A percentile compares a stretch with the other conserved stretches of the same genome.
phyloP scores from a whole-genome alignment of 768 basidiomycete genomes.

The Russula lepida region DNA sequence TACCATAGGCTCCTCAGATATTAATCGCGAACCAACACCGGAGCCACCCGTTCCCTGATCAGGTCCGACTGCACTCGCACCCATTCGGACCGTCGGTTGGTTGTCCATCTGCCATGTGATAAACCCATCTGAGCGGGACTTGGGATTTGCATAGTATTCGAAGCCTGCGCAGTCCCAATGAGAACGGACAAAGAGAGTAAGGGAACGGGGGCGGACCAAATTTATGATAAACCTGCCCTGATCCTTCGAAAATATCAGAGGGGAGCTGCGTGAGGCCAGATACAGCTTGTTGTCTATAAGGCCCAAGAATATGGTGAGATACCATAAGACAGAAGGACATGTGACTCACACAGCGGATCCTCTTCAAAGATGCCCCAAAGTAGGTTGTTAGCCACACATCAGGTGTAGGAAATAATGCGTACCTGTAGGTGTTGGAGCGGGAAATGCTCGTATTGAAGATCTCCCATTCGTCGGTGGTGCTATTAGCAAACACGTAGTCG shows the following conservation, averaged over 20 bases:
- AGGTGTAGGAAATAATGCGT: slow-evolving; percentile 1
- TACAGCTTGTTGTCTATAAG: slow-evolving; percentile 39
- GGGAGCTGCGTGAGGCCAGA: slow-evolving; percentile 42
- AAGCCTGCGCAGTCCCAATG: slow-evolving; percentile 39
- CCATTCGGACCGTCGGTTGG: slow-evolving; percentile 40
- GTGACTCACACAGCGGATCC: slow-evolving; percentile 42
- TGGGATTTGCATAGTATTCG: slow-evolving; percentile 64
- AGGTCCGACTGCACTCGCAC: slow-evolving; percentile 47
- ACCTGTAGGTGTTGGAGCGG: slow-evolving; percentile 32
- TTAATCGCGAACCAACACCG: slow-evolving; percentile 50
- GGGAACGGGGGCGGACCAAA: slow-evolving; percentile 30
- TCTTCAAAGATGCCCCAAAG: slow-evolving; percentile 16
- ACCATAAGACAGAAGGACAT: not conserved
- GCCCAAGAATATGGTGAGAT: not conserved
- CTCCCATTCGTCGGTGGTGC: slow-evolving; percentile 28
- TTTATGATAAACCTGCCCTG: slow-evolving; percentile 41
- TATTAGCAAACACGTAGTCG: slow-evolving; percentile 35
- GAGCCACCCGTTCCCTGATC: slow-evolving; percentile 34
- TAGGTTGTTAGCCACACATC: slow-evolving; percentile 1
- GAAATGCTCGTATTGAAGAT: slow-evolving; percentile 31
- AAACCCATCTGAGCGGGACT: slow-evolving; percentile 45
- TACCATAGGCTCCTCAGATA: slow-evolving; percentile 48
- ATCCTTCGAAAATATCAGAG: slow-evolving; percentile 48
- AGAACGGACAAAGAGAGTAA: not conserved
- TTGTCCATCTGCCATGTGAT: slow-evolving; percentile 73